phyloP scores from a whole-genome alignment of 2,329 filamentous ascomycete genomes.

The Aspergillus persii region DNA sequence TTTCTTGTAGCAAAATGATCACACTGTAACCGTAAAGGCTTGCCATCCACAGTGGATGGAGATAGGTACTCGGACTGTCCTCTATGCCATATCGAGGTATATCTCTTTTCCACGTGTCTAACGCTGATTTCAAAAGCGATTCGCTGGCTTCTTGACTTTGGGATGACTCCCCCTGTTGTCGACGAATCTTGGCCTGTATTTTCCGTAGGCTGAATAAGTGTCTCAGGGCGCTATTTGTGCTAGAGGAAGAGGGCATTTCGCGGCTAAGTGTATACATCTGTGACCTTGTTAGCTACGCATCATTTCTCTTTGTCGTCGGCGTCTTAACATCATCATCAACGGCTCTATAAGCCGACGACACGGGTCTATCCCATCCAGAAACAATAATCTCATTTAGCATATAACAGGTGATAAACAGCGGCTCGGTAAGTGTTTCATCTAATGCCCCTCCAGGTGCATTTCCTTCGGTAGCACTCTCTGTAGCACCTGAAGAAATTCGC shows the following conservation, averaged over 20 bases:
- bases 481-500: constrained; percentile 4
- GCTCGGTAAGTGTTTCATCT: constrained; percentile 20
- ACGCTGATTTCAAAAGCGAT: constrained; percentile 22
- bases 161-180: constrained; percentile 15
- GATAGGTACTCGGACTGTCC: constrained; percentile 22
- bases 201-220: constrained; percentile 27
- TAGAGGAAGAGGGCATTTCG: constrained; percentile 19
- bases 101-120: constrained; percentile 28
- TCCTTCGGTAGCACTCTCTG: background rate
- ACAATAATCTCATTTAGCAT: constrained; percentile 30
- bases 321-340: constrained; percentile 25
- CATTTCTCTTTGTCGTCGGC: background rate
- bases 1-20: constrained; percentile 27
- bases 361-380: constrained; percentile 28
- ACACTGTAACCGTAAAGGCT: constrained; percentile 30
- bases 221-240: constrained; percentile 20
- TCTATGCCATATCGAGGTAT: constrained; percentile 25
- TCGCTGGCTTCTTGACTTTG: constrained; percentile 10
- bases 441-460: constrained; percentile 1
- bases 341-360: constrained; percentile 23
- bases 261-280: constrained; percentile 24
- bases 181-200: constrained; percentile 27
- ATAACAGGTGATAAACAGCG: constrained; percentile 29
- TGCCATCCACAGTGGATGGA: constrained; percentile 27
- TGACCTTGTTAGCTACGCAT: background rate